Evolutionary conservation across 352 stramenopile species (phyloP), one percentile per base, ranked within the genome.

Genomic region (Phytophthora rubi): DNA sequence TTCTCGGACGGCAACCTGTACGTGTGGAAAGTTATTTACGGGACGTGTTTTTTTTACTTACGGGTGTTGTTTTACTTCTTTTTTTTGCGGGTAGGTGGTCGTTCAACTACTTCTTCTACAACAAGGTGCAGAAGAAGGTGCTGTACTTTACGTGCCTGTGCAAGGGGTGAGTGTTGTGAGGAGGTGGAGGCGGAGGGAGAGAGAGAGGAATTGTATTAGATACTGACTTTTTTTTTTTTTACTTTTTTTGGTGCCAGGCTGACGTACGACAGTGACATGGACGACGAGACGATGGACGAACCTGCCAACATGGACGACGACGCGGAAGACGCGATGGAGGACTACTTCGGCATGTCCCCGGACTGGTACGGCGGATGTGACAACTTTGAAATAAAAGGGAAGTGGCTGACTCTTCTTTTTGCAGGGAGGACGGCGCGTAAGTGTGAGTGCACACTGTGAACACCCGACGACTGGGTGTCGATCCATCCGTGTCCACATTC

Each of bases 71-170:
- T 48, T 48, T 48, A 16, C n/a, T 16, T 44, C 16, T 42, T 42
- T 42, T 44, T 30, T 30, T 30, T 30, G 26, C 33, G 15, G 33
- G 4, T 48, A 93, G 83, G 54, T 98, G 94, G 92, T 98, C 91
- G 35, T 98, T 98, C 83, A 98, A 98, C 76, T 98, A 97, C 76
- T 98, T 98, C 59, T 98, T 98, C 78, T 95, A 95, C 84, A 98
- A 98, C 86, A 95, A 94, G 68, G 79, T 79, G 59, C 83, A 97
- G 77, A 97, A 97, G 83, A 97, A 97, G 65, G 94, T 98, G 59
- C 63, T 98, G 44, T 98, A 97, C 80, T 97, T 98, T 45, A 97
- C 91, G 51, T 98, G 93, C 80, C 95, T 97, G 73, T 92, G 88
- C 76, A 96, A 92, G 63, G 89, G 86, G 88, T 94, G 75, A 73